These are phyloP conservation scores for Aurifilum marmelostoma DNA, from an alignment of 2,329 filamentous ascomycete species.

Conservation along the genomic window DNA sequence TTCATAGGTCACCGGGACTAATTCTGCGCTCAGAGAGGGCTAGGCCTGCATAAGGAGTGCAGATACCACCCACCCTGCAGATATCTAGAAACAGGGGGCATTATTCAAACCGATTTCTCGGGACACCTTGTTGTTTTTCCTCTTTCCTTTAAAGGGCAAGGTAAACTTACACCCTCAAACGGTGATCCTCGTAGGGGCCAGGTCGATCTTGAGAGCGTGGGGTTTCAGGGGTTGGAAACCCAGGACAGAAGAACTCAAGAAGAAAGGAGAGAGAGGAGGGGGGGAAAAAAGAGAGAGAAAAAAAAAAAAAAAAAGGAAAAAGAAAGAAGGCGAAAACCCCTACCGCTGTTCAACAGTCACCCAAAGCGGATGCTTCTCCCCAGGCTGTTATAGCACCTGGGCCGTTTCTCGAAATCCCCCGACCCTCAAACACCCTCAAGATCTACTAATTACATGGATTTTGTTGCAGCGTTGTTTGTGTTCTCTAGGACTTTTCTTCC, in stretches of 20 bases:
- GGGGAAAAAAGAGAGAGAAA: background rate
- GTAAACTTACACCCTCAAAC: background rate
- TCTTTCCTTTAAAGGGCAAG: background rate
- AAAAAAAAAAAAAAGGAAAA: background rate
- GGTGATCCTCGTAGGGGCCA: background rate
- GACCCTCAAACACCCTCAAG: background rate
- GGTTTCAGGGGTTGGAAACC: background rate
- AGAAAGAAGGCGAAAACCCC: background rate
- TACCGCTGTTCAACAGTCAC: background rate
- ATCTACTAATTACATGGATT: background rate
- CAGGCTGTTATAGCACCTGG: background rate
- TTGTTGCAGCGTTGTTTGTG: background rate
- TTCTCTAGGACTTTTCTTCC: background rate
- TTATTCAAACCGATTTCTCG: conserved; percentile 3
- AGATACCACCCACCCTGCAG: background rate
- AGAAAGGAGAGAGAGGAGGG: background rate
- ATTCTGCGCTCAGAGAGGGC: conserved; percentile 1
- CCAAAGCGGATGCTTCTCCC: background rate
- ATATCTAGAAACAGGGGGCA: background rate
- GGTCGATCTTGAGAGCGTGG: background rate
- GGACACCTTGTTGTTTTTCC: background rate
- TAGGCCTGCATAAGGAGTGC: conserved; percentile 17
- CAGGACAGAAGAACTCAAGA: too few relatives aligned
- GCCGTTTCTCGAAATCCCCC: background rate
- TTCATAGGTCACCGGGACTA: conserved; percentile 17